These are phyloP conservation scores for Meredithiella fracta DNA, from an alignment of 2,329 filamentous ascomycete species.

Conservation along the genomic window DNA sequence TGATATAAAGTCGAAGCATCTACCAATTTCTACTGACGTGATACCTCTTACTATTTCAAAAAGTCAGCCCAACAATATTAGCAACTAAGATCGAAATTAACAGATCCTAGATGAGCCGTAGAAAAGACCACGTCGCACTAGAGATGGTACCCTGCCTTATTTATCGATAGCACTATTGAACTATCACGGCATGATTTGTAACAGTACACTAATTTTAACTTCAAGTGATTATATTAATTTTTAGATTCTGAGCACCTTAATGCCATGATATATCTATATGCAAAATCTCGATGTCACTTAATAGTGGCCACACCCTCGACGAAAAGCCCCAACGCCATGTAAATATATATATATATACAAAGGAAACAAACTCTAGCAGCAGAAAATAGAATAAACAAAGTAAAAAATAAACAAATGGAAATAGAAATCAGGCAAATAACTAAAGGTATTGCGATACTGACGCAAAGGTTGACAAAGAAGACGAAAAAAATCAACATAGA, in stretches of 20 bases:
- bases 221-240: neutral
- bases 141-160: too few relatives aligned
- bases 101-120: too few relatives aligned
- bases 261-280: neutral
- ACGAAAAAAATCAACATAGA: constrained; percentile 3
- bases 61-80: too few relatives aligned
- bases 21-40: too few relatives aligned
- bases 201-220: neutral
- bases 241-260: neutral
- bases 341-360: neutral
- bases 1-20: too few relatives aligned
- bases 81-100: too few relatives aligned
- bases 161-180: neutral
- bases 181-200: neutral
- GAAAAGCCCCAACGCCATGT: constrained; percentile 1
- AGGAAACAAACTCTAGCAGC: neutral
- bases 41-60: too few relatives aligned
- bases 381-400: neutral
- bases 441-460: neutral
- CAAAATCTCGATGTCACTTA: neutral
- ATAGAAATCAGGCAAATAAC: neutral
- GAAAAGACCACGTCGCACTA: too few relatives aligned
- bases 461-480: neutral
- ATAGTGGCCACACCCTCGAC: neutral
- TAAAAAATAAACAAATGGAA: neutral